A percentile compares a stretch with the other conserved stretches of the same genome.
Evolutionary conservation across 2,329 filamentous ascomycete genomes (phyloP).

Genomic region (Cytospora piceicola): DNA sequence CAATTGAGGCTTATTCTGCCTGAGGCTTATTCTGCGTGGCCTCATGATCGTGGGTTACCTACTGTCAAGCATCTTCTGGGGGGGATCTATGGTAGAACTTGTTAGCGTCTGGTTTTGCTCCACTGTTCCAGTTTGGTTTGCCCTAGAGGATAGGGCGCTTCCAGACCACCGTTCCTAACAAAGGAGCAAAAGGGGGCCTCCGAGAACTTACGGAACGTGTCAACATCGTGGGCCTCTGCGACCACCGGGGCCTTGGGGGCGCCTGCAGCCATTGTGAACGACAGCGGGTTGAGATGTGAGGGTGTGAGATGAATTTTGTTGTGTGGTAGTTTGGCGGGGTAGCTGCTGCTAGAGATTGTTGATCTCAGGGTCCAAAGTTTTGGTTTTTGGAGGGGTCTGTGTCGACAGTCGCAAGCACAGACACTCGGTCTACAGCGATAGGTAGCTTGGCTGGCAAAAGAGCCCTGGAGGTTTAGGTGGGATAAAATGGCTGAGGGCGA

Average conservation of each 20-base stretch:
- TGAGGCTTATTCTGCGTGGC: slow-evolving; percentile 31
- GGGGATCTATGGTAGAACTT: slow-evolving; percentile 54
- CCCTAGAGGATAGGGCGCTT: not conserved
- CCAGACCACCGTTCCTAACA: not conserved
- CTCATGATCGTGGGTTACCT: slow-evolving; percentile 42
- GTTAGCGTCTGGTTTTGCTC: slow-evolving; percentile 33
- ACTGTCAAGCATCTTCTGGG: slow-evolving; percentile 70
- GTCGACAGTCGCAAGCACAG: not conserved
- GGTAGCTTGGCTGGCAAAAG: not conserved
- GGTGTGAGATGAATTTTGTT: not conserved
- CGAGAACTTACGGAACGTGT: slow-evolving; percentile 66
- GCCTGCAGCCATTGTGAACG: slow-evolving; percentile 48
- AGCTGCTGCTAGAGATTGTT: slow-evolving; percentile 25
- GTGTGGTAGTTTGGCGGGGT: slow-evolving; percentile 22
- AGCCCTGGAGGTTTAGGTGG: too few species aligned
- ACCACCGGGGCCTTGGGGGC: slow-evolving; percentile 62
- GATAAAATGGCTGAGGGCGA: not conserved
- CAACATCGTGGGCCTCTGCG: slow-evolving; percentile 74
- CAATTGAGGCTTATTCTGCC: slow-evolving; percentile 13
- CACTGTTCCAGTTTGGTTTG: slow-evolving; percentile 2
- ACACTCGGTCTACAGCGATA: not conserved
- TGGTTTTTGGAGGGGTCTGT: not conserved
- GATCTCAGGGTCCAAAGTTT: not conserved
- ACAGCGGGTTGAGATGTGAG: slow-evolving; percentile 31
- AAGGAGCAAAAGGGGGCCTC: not conserved